Conservation (phyloP, 2,329 filamentous ascomycete genomes). For the Diaporthe velutina region DNA sequence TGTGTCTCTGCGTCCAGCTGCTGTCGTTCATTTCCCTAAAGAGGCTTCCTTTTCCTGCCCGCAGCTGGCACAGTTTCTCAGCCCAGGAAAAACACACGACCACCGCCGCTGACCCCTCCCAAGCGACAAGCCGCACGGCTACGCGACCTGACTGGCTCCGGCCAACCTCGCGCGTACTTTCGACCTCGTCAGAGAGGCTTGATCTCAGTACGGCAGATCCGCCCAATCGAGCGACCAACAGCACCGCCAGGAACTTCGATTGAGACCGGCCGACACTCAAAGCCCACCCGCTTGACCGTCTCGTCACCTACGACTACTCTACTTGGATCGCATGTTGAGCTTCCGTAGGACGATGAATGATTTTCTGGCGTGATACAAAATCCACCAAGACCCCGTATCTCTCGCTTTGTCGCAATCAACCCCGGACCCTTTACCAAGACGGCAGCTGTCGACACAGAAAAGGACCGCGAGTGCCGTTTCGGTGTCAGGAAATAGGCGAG, state of each 20-base stretch:
- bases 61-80: conserved; percentile 1
- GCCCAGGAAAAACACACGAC: neutral
- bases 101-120: neutral
- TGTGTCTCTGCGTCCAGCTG: conserved; percentile 3
- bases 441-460: neutral
- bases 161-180: conserved; percentile 1
- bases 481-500: conserved; percentile 28
- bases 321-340: conserved; percentile 13
- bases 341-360: conserved; percentile 43
- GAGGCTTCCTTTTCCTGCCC: conserved; percentile 3
- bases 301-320: conserved; percentile 10
- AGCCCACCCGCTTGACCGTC: neutral
- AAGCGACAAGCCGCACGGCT: neutral
- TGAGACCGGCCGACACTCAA: conserved; percentile 5
- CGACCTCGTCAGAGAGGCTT: conserved; percentile 41
- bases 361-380: conserved; percentile 37
- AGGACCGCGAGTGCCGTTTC: neutral
- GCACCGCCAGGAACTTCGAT: neutral
- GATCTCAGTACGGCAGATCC: conserved; percentile 34
- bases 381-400: neutral
- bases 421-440: conserved; percentile 5
- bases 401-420: neutral
- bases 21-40: conserved; percentile 18
- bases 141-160: conserved; percentile 24
- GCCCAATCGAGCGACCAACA: conserved; percentile 36